Evolutionary conservation across 1,284 basidiomycete genomes (phyloP), one percentile per base, ranked within the genome.

Genomic region (Microbotryum silenes-acaulis): DNA sequence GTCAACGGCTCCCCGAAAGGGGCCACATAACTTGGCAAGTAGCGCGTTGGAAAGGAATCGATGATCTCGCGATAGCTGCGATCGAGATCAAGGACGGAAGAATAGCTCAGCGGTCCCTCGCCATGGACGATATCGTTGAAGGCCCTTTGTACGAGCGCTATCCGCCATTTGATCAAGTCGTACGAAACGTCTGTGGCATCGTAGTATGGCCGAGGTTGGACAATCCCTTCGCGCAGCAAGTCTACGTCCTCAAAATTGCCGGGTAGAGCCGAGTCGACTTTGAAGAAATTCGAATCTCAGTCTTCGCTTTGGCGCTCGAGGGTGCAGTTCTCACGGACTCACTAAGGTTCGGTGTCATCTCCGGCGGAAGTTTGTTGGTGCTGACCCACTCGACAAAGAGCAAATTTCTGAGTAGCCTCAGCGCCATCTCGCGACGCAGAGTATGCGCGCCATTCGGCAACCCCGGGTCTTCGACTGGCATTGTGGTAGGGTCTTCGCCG

Each of bases 231-330:
- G 37, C 33, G 21, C 9, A 29, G 7, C 3, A 69, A 51, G 45
- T 69, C 67, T 8, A 48, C 37, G 56, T 69, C 67, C 33, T 67
- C 48, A 16, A 46, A 65, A 51, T 69, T 69, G 29, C 65, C 63
- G 1, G 67, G 65, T 12, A 62, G 42, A 5, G 60, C 58, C 47
- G 57, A 60, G 29, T 62, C 57, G 21, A 68, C 63, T 62, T 46
- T 29, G 23, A 2, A 21, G 25, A 25, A 25, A 25, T 50, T 7
- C 48, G 20, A 50, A 10, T 10, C 12, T 42, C 37, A 42, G 37
- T 12, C 12, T 18, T 42, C 37, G 37, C 27, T 7, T 2, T 21
- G 3, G 37, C 8, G 6, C n/a, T 16, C 2, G 42, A n/a, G 21
- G 9, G 14, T 6, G 44, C 33, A 37, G 23, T 7, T 18, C 37